These are phyloP conservation scores for Phytophthora lateralis DNA, from an alignment of 352 stramenopile genomes.

Conservation along the genomic window DNA sequence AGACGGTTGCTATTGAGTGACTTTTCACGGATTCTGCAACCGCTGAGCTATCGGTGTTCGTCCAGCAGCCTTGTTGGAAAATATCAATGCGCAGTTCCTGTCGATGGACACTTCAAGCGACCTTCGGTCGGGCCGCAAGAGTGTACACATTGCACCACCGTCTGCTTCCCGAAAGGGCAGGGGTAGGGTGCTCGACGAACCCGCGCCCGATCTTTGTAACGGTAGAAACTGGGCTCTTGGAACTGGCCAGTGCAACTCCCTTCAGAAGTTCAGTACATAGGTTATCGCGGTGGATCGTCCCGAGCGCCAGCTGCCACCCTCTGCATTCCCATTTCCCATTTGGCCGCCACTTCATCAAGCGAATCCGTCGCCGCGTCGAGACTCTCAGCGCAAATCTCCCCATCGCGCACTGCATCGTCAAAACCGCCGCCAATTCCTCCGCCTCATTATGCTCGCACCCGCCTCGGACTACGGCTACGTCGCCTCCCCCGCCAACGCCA, in stretches of 20 bases:
- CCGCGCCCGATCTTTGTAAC: slow-evolving; percentile 13
- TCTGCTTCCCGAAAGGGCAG: too few species aligned
- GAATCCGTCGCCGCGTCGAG: slow-evolving; percentile 1
- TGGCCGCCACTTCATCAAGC: slow-evolving; percentile 14
- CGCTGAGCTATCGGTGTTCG: neutral
- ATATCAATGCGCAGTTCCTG: too few species aligned
- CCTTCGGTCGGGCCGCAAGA: too few species aligned
- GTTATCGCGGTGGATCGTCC: slow-evolving; percentile 6
- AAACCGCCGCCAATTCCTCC: neutral
- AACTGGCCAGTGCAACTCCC: slow-evolving; percentile 11
- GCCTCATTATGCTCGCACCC: slow-evolving; percentile 39
- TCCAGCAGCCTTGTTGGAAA: neutral
- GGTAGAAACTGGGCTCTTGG: slow-evolving; percentile 16
- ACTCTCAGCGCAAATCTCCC: slow-evolving; percentile 4
- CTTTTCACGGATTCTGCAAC: neutral
- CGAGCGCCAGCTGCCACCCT: slow-evolving; percentile 16
- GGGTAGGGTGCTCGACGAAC: too few species aligned
- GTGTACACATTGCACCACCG: too few species aligned
- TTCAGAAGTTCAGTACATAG: neutral
- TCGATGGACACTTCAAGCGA: neutral
- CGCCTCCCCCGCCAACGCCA: slow-evolving; percentile 36
- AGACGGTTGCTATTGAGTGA: neutral
- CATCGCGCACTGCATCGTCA: slow-evolving; percentile 10
- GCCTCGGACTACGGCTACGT: slow-evolving; percentile 57
- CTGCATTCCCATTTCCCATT: slow-evolving; percentile 46